phyloP scores from a whole-genome alignment of 106 monocot genomes.

The Iris macrosiphon region DNA sequence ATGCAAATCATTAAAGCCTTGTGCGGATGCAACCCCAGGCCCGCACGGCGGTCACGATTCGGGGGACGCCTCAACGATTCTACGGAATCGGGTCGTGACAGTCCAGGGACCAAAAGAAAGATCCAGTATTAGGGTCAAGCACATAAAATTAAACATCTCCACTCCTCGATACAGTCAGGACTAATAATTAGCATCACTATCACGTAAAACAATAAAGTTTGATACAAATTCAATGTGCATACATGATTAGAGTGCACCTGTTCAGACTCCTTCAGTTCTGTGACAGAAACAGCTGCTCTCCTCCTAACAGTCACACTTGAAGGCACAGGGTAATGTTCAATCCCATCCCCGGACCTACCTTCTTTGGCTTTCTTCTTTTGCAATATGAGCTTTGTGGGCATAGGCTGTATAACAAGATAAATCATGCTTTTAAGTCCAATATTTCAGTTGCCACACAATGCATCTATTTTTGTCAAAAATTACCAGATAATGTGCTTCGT shows the following conservation, averaged over 20 bases:
- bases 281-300: slow-evolving; percentile 30
- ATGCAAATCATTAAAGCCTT: too few relatives aligned
- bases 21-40: too few relatives aligned
- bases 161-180: too few relatives aligned
- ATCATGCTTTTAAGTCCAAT: not conserved
- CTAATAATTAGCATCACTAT: too few relatives aligned
- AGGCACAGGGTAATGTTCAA: slow-evolving; percentile 83
- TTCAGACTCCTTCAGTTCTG: slow-evolving; percentile 36
- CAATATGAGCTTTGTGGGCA: slow-evolving; percentile 80
- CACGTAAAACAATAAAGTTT: not conserved
- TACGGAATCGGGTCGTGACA: too few relatives aligned
- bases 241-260: slow-evolving; percentile 36
- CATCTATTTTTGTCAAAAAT: slow-evolving; percentile 7
- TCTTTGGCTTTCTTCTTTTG: slow-evolving; percentile 94
- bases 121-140: too few relatives aligned
- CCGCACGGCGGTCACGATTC: too few relatives aligned
- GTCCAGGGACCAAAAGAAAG: too few relatives aligned
- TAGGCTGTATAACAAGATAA: slow-evolving; percentile 52
- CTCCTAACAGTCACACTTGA: slow-evolving; percentile 79
- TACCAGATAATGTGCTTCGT: slow-evolving; percentile 87
- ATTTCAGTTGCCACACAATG: slow-evolving; percentile 9
- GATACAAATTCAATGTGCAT: slow-evolving; percentile 14
- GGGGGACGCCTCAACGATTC: too few relatives aligned
- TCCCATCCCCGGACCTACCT: slow-evolving; percentile 72
- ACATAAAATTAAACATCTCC: not conserved